Evolutionary conservation across 257 asterid genomes (phyloP), one percentile per base, ranked within the genome.

Genomic region (Scutellaria galericulata): DNA sequence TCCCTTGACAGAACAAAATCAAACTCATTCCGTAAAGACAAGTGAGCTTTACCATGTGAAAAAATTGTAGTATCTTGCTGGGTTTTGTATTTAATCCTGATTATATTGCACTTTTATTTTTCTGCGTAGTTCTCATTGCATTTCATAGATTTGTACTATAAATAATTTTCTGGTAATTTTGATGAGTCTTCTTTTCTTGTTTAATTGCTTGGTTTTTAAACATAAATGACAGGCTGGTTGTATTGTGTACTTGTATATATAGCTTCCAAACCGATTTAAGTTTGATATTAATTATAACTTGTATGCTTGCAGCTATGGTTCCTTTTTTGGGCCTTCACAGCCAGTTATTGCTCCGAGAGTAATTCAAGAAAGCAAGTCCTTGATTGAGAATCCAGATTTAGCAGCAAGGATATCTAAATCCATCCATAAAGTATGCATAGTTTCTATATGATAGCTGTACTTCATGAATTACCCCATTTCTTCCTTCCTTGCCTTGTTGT

Each of bases 281-380:
- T 51, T 56, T 58, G 48, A 27, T 47, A 48, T 14, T 78, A 45
- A 80, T 37, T 13, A 40, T 63, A 35, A 40, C 18, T 27, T 63
- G 68, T 52, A 27, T 59, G 54, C 67, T 45, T 81, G 83, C 91
- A 95, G 99, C 74, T 92, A 79, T 79, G 99, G 99, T 52, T 88
- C 97, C 73, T 95, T 95, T 81, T 95, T 95, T 79, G 99, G 99
- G 64, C 98, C 97, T 66, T 90, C 98, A 15, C 94, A 87, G 78
- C 98, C 98, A 9, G 87, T 86, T 79, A 95, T 95, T 80, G 91
- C 99, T 75, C 88, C 82, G 68, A 87, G 99, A 85, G 99, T 95
- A 45, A 90, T 95, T 80, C 92, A 95, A 83, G 97, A 92, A 85
- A 95, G 99, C 96, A 95, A 83, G 84, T 83, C 96, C 52, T 77